Base-by-base conservation (phyloP, 2,329 filamentous ascomycete species). In the Lithohypha guttulata region DNA sequence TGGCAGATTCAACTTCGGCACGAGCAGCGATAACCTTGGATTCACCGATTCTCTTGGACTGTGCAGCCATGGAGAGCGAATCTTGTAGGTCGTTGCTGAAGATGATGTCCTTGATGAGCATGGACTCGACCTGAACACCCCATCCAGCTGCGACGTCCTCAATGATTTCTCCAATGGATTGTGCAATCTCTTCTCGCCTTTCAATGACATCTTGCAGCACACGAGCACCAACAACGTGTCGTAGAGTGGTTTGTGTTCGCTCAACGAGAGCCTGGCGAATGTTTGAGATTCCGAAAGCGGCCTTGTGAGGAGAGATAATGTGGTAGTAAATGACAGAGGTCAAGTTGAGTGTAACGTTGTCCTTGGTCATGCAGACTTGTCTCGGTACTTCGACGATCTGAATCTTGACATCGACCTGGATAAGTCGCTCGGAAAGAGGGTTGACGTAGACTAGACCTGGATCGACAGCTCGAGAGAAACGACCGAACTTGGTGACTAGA, bases 311-410 rank as follows among this genome's bases (percentile, higher is more conserved):
- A 19, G 83, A 82, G 40, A 81, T 83, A 56, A 98, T 89, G 71
- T 94, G 87, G 69, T 98, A 98, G 74, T 98, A 98, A 66, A 98
- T 95, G 59, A 98, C 91, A 4, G 84, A 93, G 33, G 87, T 96
- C 51, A 98, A 72, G 54, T 87, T 80, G 28, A 98, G 72, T 31
- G 84, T 93, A 48, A 96, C 91, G 55, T 98, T 98, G 71, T 98
- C 91, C 69, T 96, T 96, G 61, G 91, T 98, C 87, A 98, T 98
- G 71, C 91, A 96, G 46, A 89, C 78, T 65, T 98, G 91, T 64
- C 87, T 79, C 13, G 89, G 89, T 17, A 98, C 91, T 69, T 98
- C 64, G 60, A 93, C 85, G 50, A 94, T 95, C 67, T 98, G 91
- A 53, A 96, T 95, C 77, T 96, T 98, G 66, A 98, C 91, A 61